These are phyloP conservation scores for Penicillium coprophilum DNA, from an alignment of 495 filamentous ascomycete genomes.

Conservation along the genomic window DNA sequence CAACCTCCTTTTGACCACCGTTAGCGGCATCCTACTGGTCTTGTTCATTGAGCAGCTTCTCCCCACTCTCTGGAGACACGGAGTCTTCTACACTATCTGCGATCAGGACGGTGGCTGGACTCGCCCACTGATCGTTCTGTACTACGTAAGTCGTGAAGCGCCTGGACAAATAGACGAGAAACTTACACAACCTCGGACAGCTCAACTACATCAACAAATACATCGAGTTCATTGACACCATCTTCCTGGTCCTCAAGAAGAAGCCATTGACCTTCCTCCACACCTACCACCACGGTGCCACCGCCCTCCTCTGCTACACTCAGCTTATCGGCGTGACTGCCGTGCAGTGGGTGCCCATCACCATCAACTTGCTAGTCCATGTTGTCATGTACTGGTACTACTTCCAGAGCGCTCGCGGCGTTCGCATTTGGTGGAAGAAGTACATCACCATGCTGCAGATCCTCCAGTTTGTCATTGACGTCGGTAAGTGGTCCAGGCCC, in stretches of 20 bases:
- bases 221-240: constrained; percentile 66
- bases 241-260: constrained; percentile 73
- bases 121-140: constrained; percentile 60
- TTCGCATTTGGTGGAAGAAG: constrained; percentile 63
- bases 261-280: constrained; percentile 77
- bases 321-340: constrained; percentile 67
- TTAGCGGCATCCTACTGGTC: constrained; percentile 60
- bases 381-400: constrained; percentile 72
- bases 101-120: constrained; percentile 67
- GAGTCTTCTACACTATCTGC: constrained; percentile 66
- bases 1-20: constrained; percentile 62
- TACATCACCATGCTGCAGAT: constrained; percentile 61
- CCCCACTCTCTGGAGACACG: constrained; percentile 57
- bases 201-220: constrained; percentile 75
- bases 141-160: constrained; percentile 57
- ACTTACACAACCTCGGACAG: constrained; percentile 38
- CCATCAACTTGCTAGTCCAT: constrained; percentile 66
- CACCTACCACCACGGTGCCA: constrained; percentile 74
- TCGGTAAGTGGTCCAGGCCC: constrained; percentile 41
- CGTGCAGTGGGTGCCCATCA: constrained; percentile 68
- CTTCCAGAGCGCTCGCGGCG: constrained; percentile 59
- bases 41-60: constrained; percentile 66
- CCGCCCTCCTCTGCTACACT: constrained; percentile 69
- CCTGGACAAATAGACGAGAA: background rate
- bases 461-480: constrained; percentile 58